A percentile compares a stretch with the other conserved stretches of the same genome.
Evolutionary conservation across 2,329 filamentous ascomycete genomes (phyloP).

Genomic region (Sarocladium oryzae): DNA sequence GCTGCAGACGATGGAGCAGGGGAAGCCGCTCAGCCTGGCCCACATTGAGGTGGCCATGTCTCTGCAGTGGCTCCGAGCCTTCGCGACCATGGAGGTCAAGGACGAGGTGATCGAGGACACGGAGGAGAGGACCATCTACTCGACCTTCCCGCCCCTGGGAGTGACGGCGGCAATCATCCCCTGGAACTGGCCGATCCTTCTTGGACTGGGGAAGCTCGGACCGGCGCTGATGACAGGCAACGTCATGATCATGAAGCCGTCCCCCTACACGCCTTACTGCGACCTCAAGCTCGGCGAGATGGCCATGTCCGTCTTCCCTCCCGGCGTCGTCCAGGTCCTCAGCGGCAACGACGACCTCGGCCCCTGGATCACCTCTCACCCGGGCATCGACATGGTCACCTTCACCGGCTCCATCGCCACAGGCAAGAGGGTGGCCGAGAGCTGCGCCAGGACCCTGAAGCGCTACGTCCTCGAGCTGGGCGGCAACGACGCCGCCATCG

Average conservation of each 20-base stretch:
- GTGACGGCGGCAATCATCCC: conserved; percentile 41
- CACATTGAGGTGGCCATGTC: conserved; percentile 17
- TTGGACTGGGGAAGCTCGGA: conserved; percentile 47
- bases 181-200: conserved; percentile 45
- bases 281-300: conserved; percentile 55
- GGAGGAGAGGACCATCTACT: conserved; percentile 13
- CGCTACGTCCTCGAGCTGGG: conserved; percentile 23
- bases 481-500: conserved; percentile 54
- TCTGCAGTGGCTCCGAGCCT: conserved; percentile 19
- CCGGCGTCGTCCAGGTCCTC: conserved; percentile 52
- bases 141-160: conserved; percentile 26
- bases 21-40: conserved; percentile 9
- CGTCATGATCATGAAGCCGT: conserved; percentile 49
- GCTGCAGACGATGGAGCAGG: conserved; percentile 12
- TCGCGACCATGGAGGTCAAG: conserved; percentile 20
- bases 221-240: conserved; percentile 52
- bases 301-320: conserved; percentile 43
- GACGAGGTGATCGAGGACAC: conserved; percentile 23
- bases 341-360: conserved; percentile 56
- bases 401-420: conserved; percentile 56
- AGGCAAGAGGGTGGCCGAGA: conserved; percentile 45
- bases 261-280: conserved; percentile 52
- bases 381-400: conserved; percentile 51
- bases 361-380: conserved; percentile 48
- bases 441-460: conserved; percentile 10